phyloP scores from a whole-genome alignment of 2,329 filamentous ascomycete genomes.

The Fusarium sp. region DNA sequence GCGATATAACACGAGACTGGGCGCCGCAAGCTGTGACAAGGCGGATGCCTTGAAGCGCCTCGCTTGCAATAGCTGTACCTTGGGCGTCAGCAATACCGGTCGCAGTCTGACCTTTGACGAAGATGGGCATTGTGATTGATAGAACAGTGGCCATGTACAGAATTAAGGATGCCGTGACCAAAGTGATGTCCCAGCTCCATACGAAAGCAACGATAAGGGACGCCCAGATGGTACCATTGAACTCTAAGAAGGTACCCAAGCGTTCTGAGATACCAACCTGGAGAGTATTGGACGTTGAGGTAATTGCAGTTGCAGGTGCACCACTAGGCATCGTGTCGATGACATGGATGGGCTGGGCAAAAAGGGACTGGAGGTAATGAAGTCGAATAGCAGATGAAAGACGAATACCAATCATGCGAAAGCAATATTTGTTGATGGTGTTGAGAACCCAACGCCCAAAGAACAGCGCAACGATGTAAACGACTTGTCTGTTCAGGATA shows the following conservation, averaged over 20 bases:
- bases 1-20: constrained; percentile 52
- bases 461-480: constrained; percentile 46
- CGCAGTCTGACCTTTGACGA: constrained; percentile 38
- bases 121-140: constrained; percentile 44
- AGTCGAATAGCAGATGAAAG: constrained; percentile 64
- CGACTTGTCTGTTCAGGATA: constrained; percentile 37
- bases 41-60: constrained; percentile 56
- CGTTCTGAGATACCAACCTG: constrained; percentile 67
- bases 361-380: constrained; percentile 63
- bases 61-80: constrained; percentile 58
- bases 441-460: constrained; percentile 44
- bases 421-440: constrained; percentile 47
- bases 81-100: constrained; percentile 48
- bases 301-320: constrained; percentile 65
- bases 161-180: constrained; percentile 62
- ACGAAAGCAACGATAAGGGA: constrained; percentile 64
- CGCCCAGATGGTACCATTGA: constrained; percentile 56
- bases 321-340: constrained; percentile 65
- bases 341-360: constrained; percentile 62
- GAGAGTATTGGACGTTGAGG: constrained; percentile 64
- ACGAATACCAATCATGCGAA: constrained; percentile 63
- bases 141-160: constrained; percentile 55
- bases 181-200: constrained; percentile 64
- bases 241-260: constrained; percentile 60
- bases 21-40: constrained; percentile 61